Percentiles rank a stretch among this genome's conserved stretches.
Evolutionary conservation across 805 yeast genomes (phyloP).

Genomic region (Debaryomyces prosopidis): DNA sequence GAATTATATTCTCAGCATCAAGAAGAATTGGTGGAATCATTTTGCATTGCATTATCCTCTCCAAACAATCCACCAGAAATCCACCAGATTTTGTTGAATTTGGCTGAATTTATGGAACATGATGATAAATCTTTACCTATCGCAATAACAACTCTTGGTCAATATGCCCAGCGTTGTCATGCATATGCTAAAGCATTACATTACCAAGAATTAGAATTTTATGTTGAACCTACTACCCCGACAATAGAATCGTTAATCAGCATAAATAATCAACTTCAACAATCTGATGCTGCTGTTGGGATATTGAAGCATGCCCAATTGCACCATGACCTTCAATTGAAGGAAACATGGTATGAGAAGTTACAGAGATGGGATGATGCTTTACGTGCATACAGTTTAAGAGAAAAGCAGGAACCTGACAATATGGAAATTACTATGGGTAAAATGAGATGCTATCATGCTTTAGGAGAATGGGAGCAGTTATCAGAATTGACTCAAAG

Average conservation of each 20-base stretch:
- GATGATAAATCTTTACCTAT: conserved; percentile 94
- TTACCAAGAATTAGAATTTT: conserved; percentile 91
- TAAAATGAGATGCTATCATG: conserved; percentile 96
- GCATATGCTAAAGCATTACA: conserved; percentile 97
- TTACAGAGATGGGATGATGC: conserved; percentile 99
- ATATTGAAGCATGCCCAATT: conserved; percentile 91
- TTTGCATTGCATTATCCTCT: conserved; percentile 85
- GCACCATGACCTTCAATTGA: conserved; percentile 85
- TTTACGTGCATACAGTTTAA: conserved; percentile 78
- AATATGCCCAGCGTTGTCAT: conserved; percentile 91
- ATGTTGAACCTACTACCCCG: conserved; percentile 87
- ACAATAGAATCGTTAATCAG: conserved; percentile 90
- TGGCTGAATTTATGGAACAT: conserved; percentile 97
- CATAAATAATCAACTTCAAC: conserved; percentile 92
- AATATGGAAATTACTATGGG: conserved; percentile 93
- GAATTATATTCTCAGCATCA: conserved; percentile 87
- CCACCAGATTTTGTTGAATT: conserved; percentile 80
- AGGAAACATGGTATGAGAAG: conserved; percentile 97
- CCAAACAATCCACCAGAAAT: conserved; percentile 95
- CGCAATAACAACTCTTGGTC: conserved; percentile 85
- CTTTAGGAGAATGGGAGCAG: conserved; percentile 98
- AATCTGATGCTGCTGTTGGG: conserved; percentile 97
- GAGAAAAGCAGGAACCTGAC: conserved; percentile 64
- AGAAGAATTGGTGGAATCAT: conserved; percentile 81
- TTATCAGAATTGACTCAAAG: conserved; percentile 80